Percentiles rank a stretch among this genome's conserved stretches.
Conservation (phyloP, 2,329 filamentous ascomycete genomes). For the Pyrenophora seminiperda region DNA sequence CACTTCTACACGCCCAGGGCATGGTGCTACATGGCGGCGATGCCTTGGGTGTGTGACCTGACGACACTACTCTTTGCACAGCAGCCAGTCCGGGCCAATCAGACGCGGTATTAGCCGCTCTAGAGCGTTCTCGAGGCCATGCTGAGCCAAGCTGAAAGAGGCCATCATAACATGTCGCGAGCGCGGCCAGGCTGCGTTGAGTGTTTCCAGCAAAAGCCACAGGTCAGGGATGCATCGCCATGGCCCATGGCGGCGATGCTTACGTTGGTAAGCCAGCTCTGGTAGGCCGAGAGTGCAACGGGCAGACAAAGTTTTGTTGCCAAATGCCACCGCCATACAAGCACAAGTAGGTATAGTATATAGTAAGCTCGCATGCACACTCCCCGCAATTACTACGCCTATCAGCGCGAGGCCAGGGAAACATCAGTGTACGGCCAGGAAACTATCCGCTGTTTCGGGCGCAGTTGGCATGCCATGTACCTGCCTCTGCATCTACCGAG, state of each 20-base stretch:
- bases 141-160: conserved; percentile 1
- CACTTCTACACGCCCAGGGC: conserved; percentile 30
- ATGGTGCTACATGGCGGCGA: conserved; percentile 26
- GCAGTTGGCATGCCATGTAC: conserved; percentile 7
- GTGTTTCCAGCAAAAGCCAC: conserved; percentile 41
- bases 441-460: conserved; percentile 9
- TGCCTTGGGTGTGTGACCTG: conserved; percentile 26
- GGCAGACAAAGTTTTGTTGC: conserved; percentile 41
- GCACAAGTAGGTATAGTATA: too few species aligned
- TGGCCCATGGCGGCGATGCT: conserved; percentile 44
- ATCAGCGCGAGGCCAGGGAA: conserved; percentile 26
- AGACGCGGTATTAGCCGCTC: conserved; percentile 2
- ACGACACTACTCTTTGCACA: conserved; percentile 16
- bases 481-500: background rate
- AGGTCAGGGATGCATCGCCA: conserved; percentile 32
- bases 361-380: conserved; percentile 24
- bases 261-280: conserved; percentile 27
- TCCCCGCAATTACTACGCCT: conserved; percentile 37
- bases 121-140: conserved; percentile 12
- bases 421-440: background rate
- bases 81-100: conserved; percentile 9
- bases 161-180: conserved; percentile 17
- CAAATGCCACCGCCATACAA: too few species aligned
- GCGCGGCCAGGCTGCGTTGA: conserved; percentile 27
- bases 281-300: conserved; percentile 32